Evolutionary conservation across 2,329 filamentous ascomycete species (phyloP).

Genomic region (Pseudogymnoascus sp.): DNA sequence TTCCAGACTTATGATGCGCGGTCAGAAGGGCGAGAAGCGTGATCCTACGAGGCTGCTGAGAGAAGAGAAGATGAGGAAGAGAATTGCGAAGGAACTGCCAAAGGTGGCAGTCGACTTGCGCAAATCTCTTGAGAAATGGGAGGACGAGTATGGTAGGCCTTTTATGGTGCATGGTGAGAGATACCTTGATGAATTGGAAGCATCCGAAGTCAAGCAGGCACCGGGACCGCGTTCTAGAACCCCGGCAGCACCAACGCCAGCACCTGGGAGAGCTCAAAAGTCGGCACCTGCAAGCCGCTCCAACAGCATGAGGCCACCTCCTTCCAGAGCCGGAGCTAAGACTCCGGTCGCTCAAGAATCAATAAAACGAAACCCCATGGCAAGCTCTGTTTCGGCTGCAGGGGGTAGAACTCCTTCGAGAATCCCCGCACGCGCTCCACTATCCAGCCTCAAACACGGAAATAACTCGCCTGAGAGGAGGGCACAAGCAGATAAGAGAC

Average conservation of each 20-base stretch:
- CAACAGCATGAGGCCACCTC: constrained; percentile 25
- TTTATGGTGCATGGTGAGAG: constrained; percentile 90
- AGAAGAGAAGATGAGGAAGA: constrained; percentile 98
- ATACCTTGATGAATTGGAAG: constrained; percentile 79
- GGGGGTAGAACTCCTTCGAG: constrained; percentile 52
- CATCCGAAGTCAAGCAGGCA: constrained; percentile 49
- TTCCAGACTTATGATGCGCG: constrained; percentile 83
- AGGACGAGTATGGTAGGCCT: constrained; percentile 86
- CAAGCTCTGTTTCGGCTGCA: constrained; percentile 21
- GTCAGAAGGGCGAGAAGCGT: constrained; percentile 86
- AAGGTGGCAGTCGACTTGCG: constrained; percentile 81
- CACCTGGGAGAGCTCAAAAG: constrained; percentile 29
- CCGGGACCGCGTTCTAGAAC: constrained; percentile 67
- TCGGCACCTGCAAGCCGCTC: constrained; percentile 23
- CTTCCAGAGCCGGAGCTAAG: constrained; percentile 34
- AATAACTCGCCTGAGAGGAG: constrained; percentile 75
- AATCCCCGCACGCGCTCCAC: constrained; percentile 61
- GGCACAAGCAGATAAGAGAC: constrained; percentile 22
- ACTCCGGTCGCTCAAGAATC: constrained; percentile 44
- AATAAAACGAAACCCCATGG: constrained; percentile 24
- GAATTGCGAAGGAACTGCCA: constrained; percentile 90
- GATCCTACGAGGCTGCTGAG: constrained; percentile 89
- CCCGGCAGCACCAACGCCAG: constrained; percentile 54
- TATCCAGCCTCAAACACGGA: constrained; percentile 62
- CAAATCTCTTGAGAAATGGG: constrained; percentile 77